Percentiles rank a stretch among this genome's conserved stretches.
Conservation (phyloP, 2,329 filamentous ascomycete genomes). For the Xylaria sp. region DNA sequence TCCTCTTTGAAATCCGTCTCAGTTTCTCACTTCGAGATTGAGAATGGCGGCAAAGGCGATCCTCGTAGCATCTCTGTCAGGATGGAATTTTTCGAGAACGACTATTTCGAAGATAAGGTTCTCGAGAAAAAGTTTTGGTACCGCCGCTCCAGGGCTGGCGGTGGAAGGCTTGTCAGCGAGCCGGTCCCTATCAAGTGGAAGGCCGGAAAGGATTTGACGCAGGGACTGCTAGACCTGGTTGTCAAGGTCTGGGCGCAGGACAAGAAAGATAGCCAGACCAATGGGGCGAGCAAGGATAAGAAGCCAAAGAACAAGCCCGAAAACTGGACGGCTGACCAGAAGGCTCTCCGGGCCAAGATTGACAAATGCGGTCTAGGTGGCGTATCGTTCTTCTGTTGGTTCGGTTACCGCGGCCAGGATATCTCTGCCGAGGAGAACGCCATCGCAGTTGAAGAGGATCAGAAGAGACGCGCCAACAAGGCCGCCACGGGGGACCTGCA, state of each 20-base stretch:
- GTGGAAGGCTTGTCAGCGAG: constrained; percentile 84
- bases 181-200: constrained; percentile 92
- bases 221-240: constrained; percentile 80
- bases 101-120: constrained; percentile 80
- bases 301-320: constrained; percentile 66
- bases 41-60: constrained; percentile 71
- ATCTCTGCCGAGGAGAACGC: constrained; percentile 78
- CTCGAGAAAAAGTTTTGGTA: constrained; percentile 95
- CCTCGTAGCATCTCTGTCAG: constrained; percentile 82
- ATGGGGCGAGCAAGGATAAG: constrained; percentile 54
- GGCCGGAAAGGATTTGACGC: constrained; percentile 83
- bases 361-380: constrained; percentile 71
- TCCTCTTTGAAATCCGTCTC: constrained; percentile 73
- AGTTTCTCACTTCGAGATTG: constrained; percentile 84
- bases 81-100: constrained; percentile 84
- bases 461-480: constrained; percentile 64
- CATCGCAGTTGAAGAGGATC: constrained; percentile 69
- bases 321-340: constrained; percentile 63
- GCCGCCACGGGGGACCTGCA: constrained; percentile 46
- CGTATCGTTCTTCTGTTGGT: constrained; percentile 88
- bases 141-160: constrained; percentile 74
- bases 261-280: constrained; percentile 54
- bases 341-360: constrained; percentile 66
- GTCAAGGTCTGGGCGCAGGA: constrained; percentile 75
- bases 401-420: constrained; percentile 79